Evolutionary conservation across 768 basidiomycete genomes (phyloP), one percentile per base, ranked within the genome.

Genomic region (Suillus clintonianus): DNA sequence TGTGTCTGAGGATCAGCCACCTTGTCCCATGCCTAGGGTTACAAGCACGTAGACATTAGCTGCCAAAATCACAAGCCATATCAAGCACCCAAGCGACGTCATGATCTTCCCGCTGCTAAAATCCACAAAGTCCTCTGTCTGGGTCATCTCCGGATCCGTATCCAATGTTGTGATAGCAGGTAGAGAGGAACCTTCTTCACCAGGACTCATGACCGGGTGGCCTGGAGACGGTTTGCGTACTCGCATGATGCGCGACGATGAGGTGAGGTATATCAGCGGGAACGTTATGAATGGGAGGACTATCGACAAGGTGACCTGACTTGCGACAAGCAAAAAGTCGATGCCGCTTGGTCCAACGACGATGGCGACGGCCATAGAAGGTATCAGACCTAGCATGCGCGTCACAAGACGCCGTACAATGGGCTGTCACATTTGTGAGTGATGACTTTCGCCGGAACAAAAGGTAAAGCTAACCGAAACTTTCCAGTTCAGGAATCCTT

Each of bases 401-500:
- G 96, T 98, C 59, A 93, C 65, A 3, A 96, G 77, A 19, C 96
- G 88, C 7, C 96, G 88, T 41, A 92, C 69, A 41, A 88, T 76
- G 43, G 92, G 88, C 91, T 93, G 60, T 13, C 4, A 41, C 19
- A 47, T 48, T 6, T 70, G 69, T 59, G 77, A 73, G 43, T 72
- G 70, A 24, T 76, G 68, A 15, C 71, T 72, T 63, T 71, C 47
- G 9, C 72, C 54, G 19, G 71, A 65, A 39, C 19, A n/a, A n/a
- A 37, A 27, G 32, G 15, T 51, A n/a, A 22, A 41, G 66, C 71
- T 55, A 70, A 91, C 90, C 66, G 92, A 91, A 42, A 94, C 85
- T 51, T 86, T 84, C 94, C 94, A 97, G 59, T 85, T 86, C 60
- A 97, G 82, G 76, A 95, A 95, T 0, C 95, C 95, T 76, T 97